Base-by-base conservation (phyloP, 495 filamentous ascomycete species). In the Penicillium mononematosum region DNA sequence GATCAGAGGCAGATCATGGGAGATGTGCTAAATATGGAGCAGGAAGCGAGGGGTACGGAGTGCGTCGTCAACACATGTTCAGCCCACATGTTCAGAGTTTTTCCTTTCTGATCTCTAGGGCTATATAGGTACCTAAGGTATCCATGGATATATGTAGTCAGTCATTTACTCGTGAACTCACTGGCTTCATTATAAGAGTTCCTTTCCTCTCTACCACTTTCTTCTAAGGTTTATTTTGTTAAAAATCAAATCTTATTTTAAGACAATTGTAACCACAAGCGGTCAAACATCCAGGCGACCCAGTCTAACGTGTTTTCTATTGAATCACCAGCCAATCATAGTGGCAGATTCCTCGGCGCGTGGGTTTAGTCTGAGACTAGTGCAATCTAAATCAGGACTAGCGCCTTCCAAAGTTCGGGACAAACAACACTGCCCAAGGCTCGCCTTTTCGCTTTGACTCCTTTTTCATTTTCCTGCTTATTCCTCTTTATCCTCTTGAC, bases 1-100 rank as follows among this genome's bases (percentile, higher is more conserved):
- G 52, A 55, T 55, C 52, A 27, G 42, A 38, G 38, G 50, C 38
- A 47, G 53, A 55, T 55, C 53, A 38, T 38, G 22, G 22, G 22
- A 16, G 42, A 45, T 31, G 42, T 54, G 34, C 53, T 55, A 55
- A 55, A 47, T 55, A 55, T 55, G 53, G 53, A 20, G n/a, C 50
- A 25, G 53, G 44, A 47, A 39, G 53, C 53, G 53, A 55, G 53
- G 53, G 43, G 51, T 25, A 51, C 12, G 53, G 53, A 32, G 51
- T 25, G 41, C 12, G 14, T 52, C 25, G 50, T 52, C 50, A 25
- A 52, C 25, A 29, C 29, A 32, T 20, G 46, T 39, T 24, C 19
- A 50, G 20, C 20, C 49, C 50, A 53, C 52, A 38, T 7, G 4
- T 6, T 27, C 19, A 47, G 42, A 45, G 39, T 45, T 45, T 54